Percentiles rank a stretch among this genome's conserved stretches.
These are phyloP conservation scores for Serendipita sp. DNA, from an alignment of 768 basidiomycete species.

Conservation along the genomic window DNA sequence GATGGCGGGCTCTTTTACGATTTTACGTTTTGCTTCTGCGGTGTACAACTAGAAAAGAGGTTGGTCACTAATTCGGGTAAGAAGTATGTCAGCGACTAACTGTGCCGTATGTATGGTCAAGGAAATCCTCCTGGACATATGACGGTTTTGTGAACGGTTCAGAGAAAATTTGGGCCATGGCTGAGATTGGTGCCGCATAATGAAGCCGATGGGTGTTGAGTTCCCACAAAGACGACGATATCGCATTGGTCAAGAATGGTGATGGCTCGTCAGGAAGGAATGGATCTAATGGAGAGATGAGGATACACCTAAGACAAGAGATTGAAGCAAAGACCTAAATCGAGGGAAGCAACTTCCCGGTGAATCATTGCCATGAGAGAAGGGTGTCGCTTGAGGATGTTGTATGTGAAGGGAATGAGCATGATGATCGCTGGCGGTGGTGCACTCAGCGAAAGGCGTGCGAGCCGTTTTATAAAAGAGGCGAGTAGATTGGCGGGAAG, in stretches of 20 bases:
- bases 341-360: conserved; percentile 21
- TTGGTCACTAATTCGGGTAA: not conserved
- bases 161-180: conserved; percentile 66
- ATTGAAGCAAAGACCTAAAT: conserved; percentile 8
- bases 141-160: conserved; percentile 86
- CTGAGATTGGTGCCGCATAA: conserved; percentile 78
- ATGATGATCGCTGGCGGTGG: conserved; percentile 85
- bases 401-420: conserved; percentile 87
- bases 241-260: conserved; percentile 60
- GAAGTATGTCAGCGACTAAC: conserved; percentile 26
- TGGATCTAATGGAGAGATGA: conserved; percentile 32
- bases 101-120: conserved; percentile 83
- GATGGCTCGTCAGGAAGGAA: conserved; percentile 52
- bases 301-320: not conserved
- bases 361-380: conserved; percentile 90
- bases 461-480: conserved; percentile 84
- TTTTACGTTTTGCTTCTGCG: conserved; percentile 59
- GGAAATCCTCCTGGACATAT: conserved; percentile 86
- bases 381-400: conserved; percentile 82
- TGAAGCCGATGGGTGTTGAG: conserved; percentile 61
- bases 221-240: conserved; percentile 89
- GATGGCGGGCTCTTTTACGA: conserved; percentile 59
- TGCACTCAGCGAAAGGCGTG: conserved; percentile 66
- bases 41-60: conserved; percentile 55
- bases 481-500: conserved; percentile 83